Evolutionary conservation across 1,284 basidiomycete species (phyloP), one percentile per base, ranked within the genome.

Genomic region (Pisolithus thermaeus): DNA sequence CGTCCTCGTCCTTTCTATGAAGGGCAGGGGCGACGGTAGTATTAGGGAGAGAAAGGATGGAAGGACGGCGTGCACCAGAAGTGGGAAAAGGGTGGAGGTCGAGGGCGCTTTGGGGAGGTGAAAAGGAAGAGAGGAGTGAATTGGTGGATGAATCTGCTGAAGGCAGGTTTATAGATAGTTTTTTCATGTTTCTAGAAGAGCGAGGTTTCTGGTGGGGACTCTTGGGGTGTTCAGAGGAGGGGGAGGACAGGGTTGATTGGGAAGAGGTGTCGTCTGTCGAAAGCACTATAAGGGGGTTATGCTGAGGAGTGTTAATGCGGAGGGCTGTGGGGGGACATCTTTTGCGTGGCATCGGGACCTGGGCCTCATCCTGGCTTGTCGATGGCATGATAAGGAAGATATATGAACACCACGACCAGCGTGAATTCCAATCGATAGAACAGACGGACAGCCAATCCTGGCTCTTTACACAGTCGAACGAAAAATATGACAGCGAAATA

Each of bases 151-250:
- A 80, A 56, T 79, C 74, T 39, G 79, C 76, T 11, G 81, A 80
- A 20, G 82, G 76, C 35, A 87, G 76, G 51, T 77, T 77, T 43
- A 89, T 77, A 28, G 84, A 87, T 7, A 90, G 73, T 58, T 81
- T 81, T 76, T 88, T 90, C 77, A 85, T 81, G 66, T 90, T 89
- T 62, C 83, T 76, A 52, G 74, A 67, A 39, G 77, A 74, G 51
- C 68, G 70, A 49, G 67, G 64, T 56, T 70, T 73, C 65, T 59
- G 61, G 69, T 76, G 62, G 66, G 75, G 62, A 70, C 70, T 68
- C 56, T 73, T 69, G 59, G 64, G 76, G 51, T 74, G 73, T 59
- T 81, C 76, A 45, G 79, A 76, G 55, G 74, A 67, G 12, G 79
- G 71, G 55, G 79, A 78, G 57, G 79, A 77, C 56, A 77, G 68